These are phyloP conservation scores for Vinca major DNA, from an alignment of 305 asterid species.

Conservation along the genomic window DNA sequence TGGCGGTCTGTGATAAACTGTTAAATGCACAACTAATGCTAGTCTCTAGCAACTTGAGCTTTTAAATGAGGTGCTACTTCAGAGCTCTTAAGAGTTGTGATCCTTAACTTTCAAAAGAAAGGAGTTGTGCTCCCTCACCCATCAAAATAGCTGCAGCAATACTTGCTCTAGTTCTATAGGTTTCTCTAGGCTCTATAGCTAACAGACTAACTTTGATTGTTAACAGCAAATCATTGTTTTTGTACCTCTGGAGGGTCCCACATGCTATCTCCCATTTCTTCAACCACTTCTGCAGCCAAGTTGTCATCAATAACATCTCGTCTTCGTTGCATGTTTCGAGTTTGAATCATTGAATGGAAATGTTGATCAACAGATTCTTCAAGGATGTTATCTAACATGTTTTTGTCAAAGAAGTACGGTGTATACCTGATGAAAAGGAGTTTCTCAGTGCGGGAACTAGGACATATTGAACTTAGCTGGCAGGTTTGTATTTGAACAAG, in stretches of 20 bases:
- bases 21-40: not conserved
- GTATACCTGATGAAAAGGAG: conserved; percentile 52
- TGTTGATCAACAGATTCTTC: conserved; percentile 90
- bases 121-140: not conserved
- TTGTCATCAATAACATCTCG: conserved; percentile 62
- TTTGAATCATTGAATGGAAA: conserved; percentile 72
- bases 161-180: not conserved
- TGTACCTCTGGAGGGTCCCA: conserved; percentile 91
- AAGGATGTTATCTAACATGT: conserved; percentile 75
- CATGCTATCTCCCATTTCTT: conserved; percentile 78
- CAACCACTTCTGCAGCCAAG: conserved; percentile 52
- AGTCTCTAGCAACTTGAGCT: not conserved
- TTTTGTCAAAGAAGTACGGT: conserved; percentile 84
- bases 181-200: not conserved
- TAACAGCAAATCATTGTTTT: conserved; percentile 11
- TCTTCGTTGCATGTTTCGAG: conserved; percentile 60
- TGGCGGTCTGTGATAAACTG: not conserved
- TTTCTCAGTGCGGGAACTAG: not conserved
- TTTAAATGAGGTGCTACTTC: not conserved
- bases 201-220: not conserved
- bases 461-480: not conserved
- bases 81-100: not conserved
- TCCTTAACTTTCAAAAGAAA: too few relatives aligned
- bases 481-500: not conserved
- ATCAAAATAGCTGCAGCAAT: conserved; percentile 3